A percentile compares a stretch with the other conserved stretches of the same genome.
These are phyloP conservation scores for Conticribra guillardii DNA, from an alignment of 108 stramenopile genomes.

Conservation along the genomic window DNA sequence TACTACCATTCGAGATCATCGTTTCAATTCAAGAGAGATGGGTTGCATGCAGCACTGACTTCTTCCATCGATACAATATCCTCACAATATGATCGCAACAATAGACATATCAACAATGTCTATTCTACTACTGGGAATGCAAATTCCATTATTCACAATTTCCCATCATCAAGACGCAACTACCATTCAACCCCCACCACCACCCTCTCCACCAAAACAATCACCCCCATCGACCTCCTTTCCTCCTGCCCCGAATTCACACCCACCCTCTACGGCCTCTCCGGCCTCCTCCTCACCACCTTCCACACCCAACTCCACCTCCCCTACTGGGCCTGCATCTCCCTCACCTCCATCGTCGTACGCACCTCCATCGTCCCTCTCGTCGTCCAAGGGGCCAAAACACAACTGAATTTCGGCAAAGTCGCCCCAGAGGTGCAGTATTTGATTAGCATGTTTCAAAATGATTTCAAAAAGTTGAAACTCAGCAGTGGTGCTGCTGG, in stretches of 20 bases:
- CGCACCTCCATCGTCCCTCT: slow-evolving; percentile 72
- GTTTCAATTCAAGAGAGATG: no score
- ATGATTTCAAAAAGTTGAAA: slow-evolving; percentile 66
- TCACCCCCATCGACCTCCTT: slow-evolving; percentile 5
- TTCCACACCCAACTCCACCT: slow-evolving; percentile 55
- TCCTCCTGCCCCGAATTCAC: slow-evolving; percentile 50
- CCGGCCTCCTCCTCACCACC: slow-evolving; percentile 60
- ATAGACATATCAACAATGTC: no score
- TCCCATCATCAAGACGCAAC: no score
- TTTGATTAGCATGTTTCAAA: slow-evolving; percentile 65
- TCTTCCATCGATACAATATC: no score
- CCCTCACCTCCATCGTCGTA: slow-evolving; percentile 68
- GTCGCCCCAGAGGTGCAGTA: slow-evolving; percentile 88
- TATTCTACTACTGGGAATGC: no score
- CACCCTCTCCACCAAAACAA: slow-evolving; percentile 2
- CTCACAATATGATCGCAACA: no score
- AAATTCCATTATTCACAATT: no score
- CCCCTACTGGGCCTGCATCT: slow-evolving; percentile 85
- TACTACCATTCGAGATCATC: no score
- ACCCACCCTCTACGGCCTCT: slow-evolving; percentile 73
- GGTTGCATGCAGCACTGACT: no score
- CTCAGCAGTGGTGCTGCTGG: slow-evolving; percentile 12
- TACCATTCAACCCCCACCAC: not conserved
- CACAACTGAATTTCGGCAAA: slow-evolving; percentile 68
- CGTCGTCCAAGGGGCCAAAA: slow-evolving; percentile 70